phyloP scores from a whole-genome alignment of 169 alveolate genomes.

The Toxoplasma gondii region DNA sequence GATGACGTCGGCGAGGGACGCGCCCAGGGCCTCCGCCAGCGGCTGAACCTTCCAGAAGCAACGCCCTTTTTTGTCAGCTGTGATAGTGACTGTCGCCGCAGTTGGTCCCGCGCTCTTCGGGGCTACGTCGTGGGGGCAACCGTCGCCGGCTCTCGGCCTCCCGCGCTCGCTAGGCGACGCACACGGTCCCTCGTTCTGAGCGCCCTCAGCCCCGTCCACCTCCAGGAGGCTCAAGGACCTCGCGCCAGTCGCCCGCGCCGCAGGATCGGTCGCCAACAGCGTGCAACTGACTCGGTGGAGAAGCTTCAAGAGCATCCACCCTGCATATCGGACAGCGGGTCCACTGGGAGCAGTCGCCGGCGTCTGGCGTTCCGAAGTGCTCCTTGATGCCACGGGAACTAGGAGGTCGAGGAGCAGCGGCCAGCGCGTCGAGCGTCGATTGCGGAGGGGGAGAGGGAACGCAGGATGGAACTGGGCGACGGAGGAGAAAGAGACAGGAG shows the following conservation, averaged over 20 bases:
- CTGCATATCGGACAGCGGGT: constrained; percentile 75
- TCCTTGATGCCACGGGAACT: constrained; percentile 62
- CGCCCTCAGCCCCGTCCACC: not conserved
- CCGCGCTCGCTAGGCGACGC: not conserved
- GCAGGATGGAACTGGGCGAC: not conserved
- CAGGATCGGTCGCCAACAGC: constrained; percentile 64
- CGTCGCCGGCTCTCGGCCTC: constrained; percentile 16
- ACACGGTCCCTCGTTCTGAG: not conserved
- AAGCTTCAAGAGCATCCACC: constrained; percentile 74
- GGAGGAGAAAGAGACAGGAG: not conserved
- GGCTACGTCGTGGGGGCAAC: not conserved
- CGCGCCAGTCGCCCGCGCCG: not conserved
- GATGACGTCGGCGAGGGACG: constrained; percentile 59
- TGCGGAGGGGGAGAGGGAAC: not conserved
- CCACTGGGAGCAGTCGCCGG: constrained; percentile 58
- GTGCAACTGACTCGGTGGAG: constrained; percentile 70
- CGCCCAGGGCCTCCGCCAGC: constrained; percentile 33
- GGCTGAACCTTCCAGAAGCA: constrained; percentile 54
- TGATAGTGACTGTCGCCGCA: constrained; percentile 48
- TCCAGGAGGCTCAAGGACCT: not conserved
- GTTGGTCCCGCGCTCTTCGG: constrained; percentile 7
- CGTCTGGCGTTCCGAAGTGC: constrained; percentile 65
- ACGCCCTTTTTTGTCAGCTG: not conserved
- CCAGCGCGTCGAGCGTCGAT: constrained; percentile 58
- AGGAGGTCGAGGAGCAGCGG: constrained; percentile 74